phyloP scores from a whole-genome alignment of 2,329 filamentous ascomycete genomes.

The Rasamsonia emersonii region DNA sequence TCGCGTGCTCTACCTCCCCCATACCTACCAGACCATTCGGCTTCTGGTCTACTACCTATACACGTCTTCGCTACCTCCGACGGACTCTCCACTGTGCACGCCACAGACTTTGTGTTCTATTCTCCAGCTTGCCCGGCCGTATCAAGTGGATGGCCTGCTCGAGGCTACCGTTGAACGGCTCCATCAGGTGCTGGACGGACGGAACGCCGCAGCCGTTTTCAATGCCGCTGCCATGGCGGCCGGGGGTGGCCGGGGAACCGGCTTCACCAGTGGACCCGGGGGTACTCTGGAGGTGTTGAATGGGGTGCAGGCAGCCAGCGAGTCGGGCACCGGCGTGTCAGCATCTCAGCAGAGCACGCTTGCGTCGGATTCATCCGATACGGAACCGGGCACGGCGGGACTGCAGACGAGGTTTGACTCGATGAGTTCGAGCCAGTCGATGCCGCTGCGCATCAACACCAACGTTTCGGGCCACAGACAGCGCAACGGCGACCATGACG shows the following conservation, averaged over 20 bases:
- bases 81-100: slow-evolving; percentile 70
- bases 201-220: slow-evolving; percentile 94
- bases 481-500: slow-evolving; percentile 23
- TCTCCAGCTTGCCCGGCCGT: slow-evolving; percentile 84
- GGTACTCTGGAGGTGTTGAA: slow-evolving; percentile 36
- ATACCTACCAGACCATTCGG: slow-evolving; percentile 82
- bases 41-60: slow-evolving; percentile 89
- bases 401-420: slow-evolving; percentile 12
- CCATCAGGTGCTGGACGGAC: slow-evolving; percentile 79
- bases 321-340: slow-evolving; percentile 11
- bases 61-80: slow-evolving; percentile 74
- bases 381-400: slow-evolving; percentile 27
- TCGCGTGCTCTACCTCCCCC: slow-evolving; percentile 82
- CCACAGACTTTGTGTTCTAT: slow-evolving; percentile 94
- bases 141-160: slow-evolving; percentile 83
- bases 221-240: slow-evolving; percentile 98
- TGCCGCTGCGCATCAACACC: slow-evolving; percentile 34
- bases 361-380: slow-evolving; percentile 32
- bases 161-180: slow-evolving; percentile 89
- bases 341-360: slow-evolving; percentile 20
- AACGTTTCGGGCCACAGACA: slow-evolving; percentile 20
- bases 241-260: slow-evolving; percentile 77
- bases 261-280: slow-evolving; percentile 51
- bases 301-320: slow-evolving; percentile 20
- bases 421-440: slow-evolving; percentile 13